These are phyloP conservation scores for Curvularia sp. DNA, from an alignment of 2,329 filamentous ascomycete genomes.

Conservation along the genomic window DNA sequence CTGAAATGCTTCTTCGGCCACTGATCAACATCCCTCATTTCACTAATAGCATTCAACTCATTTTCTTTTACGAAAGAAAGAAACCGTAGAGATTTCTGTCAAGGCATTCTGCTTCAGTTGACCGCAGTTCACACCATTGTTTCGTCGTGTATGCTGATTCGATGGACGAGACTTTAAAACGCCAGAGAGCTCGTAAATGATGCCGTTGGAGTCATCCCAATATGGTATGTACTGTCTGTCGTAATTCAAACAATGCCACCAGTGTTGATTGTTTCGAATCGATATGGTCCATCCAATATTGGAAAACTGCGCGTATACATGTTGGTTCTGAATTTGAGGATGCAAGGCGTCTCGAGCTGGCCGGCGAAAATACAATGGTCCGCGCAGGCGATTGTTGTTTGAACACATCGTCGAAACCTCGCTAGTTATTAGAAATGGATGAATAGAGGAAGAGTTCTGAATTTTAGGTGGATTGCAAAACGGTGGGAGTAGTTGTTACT, in stretches of 20 bases:
- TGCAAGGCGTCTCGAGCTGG: not conserved
- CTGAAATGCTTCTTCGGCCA: not conserved
- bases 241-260: not conserved
- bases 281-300: not conserved
- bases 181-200: conserved; percentile 3
- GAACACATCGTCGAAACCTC: not conserved
- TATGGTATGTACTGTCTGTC: not conserved
- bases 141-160: not conserved
- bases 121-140: not conserved
- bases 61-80: not conserved
- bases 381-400: not conserved
- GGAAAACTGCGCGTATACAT: not conserved
- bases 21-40: not conserved
- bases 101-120: not conserved
- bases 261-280: not conserved
- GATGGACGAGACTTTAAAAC: not conserved
- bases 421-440: not conserved
- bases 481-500: not conserved
- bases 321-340: not conserved
- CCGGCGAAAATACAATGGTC: not conserved
- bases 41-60: not conserved
- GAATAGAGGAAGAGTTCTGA: not conserved
- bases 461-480: not conserved
- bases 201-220: conserved; percentile 8
- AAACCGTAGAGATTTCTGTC: not conserved